These are phyloP conservation scores for Eutypella sp. DNA, from an alignment of 2,329 filamentous ascomycete genomes.

Conservation along the genomic window DNA sequence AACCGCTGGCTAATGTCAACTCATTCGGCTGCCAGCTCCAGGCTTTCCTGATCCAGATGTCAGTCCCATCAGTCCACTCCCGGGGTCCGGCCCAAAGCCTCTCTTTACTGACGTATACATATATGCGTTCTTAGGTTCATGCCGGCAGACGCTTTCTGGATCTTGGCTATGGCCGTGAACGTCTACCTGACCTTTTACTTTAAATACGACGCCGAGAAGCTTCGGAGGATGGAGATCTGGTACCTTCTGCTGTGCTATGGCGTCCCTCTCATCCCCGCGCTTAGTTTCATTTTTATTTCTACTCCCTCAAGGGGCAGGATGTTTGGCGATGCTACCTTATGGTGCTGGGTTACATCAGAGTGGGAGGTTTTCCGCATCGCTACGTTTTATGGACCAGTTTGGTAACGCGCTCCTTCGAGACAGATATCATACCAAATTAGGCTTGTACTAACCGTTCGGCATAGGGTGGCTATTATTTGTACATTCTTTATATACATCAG, in stretches of 20 bases:
- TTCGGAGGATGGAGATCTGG: conserved; percentile 64
- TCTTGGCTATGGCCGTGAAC: conserved; percentile 76
- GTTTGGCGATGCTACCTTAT: conserved; percentile 71
- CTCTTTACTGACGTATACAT: conserved; percentile 3
- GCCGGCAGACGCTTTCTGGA: conserved; percentile 72
- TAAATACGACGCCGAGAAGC: conserved; percentile 60
- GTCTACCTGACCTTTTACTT: conserved; percentile 77
- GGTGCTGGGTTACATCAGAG: conserved; percentile 69
- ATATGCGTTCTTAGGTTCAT: conserved; percentile 59
- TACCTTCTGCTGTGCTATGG: conserved; percentile 71
- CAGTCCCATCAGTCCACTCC: conserved; percentile 24
- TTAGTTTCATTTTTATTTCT: conserved; percentile 62
- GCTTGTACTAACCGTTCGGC: conserved; percentile 9
- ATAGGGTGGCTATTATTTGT: conserved; percentile 56
- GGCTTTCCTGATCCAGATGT: conserved; percentile 79
- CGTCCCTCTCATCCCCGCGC: conserved; percentile 62
- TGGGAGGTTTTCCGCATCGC: conserved; percentile 71
- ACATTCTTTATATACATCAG: conserved; percentile 63
- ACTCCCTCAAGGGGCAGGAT: conserved; percentile 49
- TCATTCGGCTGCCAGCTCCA: conserved; percentile 65
- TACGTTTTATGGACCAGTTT: conserved; percentile 69
- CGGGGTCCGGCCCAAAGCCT: neutral
- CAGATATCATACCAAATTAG: neutral
- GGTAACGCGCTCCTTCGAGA: conserved; percentile 37
- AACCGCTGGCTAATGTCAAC: conserved; percentile 45